phyloP scores from a whole-genome alignment of 257 asterid species.

The Rubia yunnanensis region DNA sequence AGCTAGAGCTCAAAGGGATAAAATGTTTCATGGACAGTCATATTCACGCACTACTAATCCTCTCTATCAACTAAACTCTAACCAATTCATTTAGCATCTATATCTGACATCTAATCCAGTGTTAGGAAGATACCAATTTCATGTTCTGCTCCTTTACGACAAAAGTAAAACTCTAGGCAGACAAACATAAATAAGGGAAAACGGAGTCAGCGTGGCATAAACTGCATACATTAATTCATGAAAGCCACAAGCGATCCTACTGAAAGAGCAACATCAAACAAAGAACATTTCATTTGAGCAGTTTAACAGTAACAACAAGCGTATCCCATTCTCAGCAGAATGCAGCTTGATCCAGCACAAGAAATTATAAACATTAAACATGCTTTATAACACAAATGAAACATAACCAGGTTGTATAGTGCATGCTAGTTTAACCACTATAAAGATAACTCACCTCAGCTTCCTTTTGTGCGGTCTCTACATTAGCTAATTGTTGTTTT shows the following conservation, averaged over 20 bases:
- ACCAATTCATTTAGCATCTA: not conserved
- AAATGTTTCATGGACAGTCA: not conserved
- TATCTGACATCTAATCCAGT: not conserved
- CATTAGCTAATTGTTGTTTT: slow-evolving; percentile 53
- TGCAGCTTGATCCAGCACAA: not conserved
- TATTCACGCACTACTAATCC: not conserved
- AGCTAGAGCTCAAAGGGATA: not conserved
- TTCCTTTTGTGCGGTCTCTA: slow-evolving; percentile 54
- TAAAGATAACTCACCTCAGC: slow-evolving; percentile 51
- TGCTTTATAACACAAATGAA: not conserved
- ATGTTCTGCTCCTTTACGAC: not conserved
- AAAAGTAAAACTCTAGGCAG: not conserved
- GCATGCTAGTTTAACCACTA: not conserved
- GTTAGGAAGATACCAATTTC: not conserved
- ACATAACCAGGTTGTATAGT: not conserved
- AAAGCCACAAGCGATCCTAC: not conserved
- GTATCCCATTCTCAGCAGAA: not conserved
- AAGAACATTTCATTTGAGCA: not conserved
- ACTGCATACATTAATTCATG: not conserved
- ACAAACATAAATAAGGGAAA: not conserved
- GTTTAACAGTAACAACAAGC: not conserved
- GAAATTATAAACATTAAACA: not conserved
- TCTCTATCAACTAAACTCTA: not conserved
- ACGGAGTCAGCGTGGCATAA: not conserved
- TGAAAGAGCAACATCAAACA: not conserved